Conservation (phyloP, 768 basidiomycete species). For the Suillus subluteus region DNA sequence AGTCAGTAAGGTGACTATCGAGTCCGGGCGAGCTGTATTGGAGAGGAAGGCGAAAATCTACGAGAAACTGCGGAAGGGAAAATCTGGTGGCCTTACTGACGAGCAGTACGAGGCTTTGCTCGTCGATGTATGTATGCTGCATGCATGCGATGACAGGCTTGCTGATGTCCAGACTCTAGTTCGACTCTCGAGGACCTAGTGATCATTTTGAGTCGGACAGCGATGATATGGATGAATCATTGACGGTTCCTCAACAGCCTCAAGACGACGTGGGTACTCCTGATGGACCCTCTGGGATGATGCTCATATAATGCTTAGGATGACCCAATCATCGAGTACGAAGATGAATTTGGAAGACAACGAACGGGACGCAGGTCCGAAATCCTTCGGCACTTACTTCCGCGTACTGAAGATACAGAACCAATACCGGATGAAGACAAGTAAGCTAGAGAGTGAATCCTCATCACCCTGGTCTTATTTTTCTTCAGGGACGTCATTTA, state of each 20-base stretch:
- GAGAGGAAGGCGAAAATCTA: constrained; percentile 83
- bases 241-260: constrained; percentile 56
- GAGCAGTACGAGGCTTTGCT: constrained; percentile 71
- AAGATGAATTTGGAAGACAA: constrained; percentile 85
- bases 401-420: constrained; percentile 47
- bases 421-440: constrained; percentile 54
- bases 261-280: constrained; percentile 40
- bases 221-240: constrained; percentile 80
- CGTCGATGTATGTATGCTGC: constrained; percentile 66
- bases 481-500: constrained; percentile 59
- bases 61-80: constrained; percentile 76
- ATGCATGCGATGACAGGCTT: constrained; percentile 7
- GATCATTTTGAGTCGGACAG: constrained; percentile 68
- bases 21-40: constrained; percentile 69
- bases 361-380: constrained; percentile 73
- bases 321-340: constrained; percentile 83
- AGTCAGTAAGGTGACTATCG: constrained; percentile 69
- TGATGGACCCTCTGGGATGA: neutral
- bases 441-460: constrained; percentile 38
- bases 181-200: constrained; percentile 58
- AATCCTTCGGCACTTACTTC: constrained; percentile 68
- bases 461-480: neutral
- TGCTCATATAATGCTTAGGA: constrained; percentile 42
- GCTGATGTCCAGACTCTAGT: constrained; percentile 43
- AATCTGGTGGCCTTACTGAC: constrained; percentile 76